Base-by-base conservation (phyloP, 306 rosid species). In the Cucurbita moschata region DNA sequence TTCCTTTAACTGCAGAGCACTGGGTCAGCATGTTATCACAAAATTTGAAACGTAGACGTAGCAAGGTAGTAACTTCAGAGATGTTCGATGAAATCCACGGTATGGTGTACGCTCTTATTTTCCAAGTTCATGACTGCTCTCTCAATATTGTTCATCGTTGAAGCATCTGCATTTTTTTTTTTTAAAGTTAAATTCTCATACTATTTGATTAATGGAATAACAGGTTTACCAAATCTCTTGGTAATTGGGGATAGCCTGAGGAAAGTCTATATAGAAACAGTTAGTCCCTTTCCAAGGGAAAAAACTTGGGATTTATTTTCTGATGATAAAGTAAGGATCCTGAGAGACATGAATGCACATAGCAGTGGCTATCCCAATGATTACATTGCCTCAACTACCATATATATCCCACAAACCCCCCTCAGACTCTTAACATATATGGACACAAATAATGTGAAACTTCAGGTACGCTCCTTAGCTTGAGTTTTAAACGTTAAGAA, bases 341-440 rank as follows among this genome's bases (percentile, higher is more conserved):
- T 39, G 57, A 75, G 40, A 72, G 82, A 74, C 51, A 52, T 23
- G 14, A 67, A 51, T 38, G 43, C 46, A n/a, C 23, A 10, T 52
- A 26, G 3, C 47, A 14, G 18, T 10, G 78, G 65, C n/a, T 15
- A 10, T 47, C 57, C 7, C 21, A 23, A 51, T 74, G 63, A 59
- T 79, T 75, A 49, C 42, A 16, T 67, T 44, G 82, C 78, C 68
- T 43, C 46, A 58, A 16, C 63, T 67, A 79, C 56, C 63, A 57
- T 68, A 40, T 54, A 23, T 19, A 13, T 79, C 23, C 18, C 63
- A 67, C 72, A 77, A 79, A 57, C 54, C 19, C 76, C 82, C 12
- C 15, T 0, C 55, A 13, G 7, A 11, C 75, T 74, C 47, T 49
- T 67, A 19, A 7, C 42, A 13, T 58, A 23, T 58, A 72, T 79